Percentiles rank a stretch among this genome's conserved stretches.
Evolutionary conservation across 768 basidiomycete species (phyloP).

Genomic region (Clavulina sp.): DNA sequence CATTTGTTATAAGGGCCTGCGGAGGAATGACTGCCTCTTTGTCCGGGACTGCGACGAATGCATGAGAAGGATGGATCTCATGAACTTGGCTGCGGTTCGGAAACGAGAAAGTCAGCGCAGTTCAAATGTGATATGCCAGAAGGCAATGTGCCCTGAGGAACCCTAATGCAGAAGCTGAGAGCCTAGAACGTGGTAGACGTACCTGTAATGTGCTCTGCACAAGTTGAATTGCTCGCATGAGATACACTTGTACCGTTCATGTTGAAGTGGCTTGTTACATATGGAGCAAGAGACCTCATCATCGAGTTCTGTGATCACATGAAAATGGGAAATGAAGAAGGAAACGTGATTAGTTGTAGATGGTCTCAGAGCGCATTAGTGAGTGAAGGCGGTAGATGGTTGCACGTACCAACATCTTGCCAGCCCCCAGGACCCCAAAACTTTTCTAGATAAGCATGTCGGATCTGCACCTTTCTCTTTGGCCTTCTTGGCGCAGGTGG

Average conservation of each 20-base stretch:
- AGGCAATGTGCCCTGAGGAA: no score
- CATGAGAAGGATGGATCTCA: slow-evolving; percentile 78
- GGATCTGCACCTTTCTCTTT: slow-evolving; percentile 50
- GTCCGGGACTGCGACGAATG: slow-evolving; percentile 69
- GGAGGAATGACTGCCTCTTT: neutral
- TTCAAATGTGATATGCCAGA: neutral
- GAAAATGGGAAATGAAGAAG: neutral
- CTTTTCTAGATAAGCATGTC: slow-evolving; percentile 78
- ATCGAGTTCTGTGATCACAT: slow-evolving; percentile 41
- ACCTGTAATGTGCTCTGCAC: slow-evolving; percentile 76
- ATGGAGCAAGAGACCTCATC: slow-evolving; percentile 65
- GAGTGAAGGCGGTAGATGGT: neutral
- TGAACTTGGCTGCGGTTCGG: slow-evolving; percentile 52
- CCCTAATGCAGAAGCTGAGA: no score
- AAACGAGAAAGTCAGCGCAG: neutral
- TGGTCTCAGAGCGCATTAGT: neutral
- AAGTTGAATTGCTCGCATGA: slow-evolving; percentile 65
- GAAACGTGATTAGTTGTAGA: neutral
- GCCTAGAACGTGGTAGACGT: slow-evolving; percentile 7
- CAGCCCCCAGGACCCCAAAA: slow-evolving; percentile 71
- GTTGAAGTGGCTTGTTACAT: slow-evolving; percentile 44
- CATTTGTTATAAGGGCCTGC: neutral
- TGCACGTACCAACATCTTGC: slow-evolving; percentile 67
- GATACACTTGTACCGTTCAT: slow-evolving; percentile 68
- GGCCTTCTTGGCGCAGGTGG: no score